Evolutionary conservation across 176 grass and related monocot genomes (phyloP), one percentile per base, ranked within the genome.

Genomic region (Zoysia pacifica): DNA sequence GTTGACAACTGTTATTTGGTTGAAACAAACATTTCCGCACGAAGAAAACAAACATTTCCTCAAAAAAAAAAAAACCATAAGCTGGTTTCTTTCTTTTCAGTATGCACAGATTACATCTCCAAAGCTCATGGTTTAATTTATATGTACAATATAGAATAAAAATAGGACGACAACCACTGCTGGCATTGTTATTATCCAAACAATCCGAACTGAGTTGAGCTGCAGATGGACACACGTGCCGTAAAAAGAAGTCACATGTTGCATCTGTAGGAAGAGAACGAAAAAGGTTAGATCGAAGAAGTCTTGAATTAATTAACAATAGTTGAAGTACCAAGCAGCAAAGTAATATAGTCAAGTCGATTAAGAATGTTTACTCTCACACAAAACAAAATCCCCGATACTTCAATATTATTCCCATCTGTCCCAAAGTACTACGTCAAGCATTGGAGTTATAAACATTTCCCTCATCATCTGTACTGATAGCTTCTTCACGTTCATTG

Each of bases 101-200:
- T 2, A 20, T 13, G 47, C 64, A 77, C 87, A 12, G 71, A 72
- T 82, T 53, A 69, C 78, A 67, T 28, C 39, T 59, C 37, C 50
- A 56, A 65, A 77, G 8, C 39, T 72, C 36, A 47, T 65, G 48
- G 9, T 40, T 72, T 56, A 53, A 10, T 64, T 50, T 55, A 62
- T 79, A 79, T 85, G 38, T 78, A 78, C 83, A 82, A 4, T 20
- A 39, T 65, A 67, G 11, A 85, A 72, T 10, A 71, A 65, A 85
- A 18, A 64, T 14, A 65, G 12, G 39, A 41, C 5, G 13, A 62
- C 53, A 28, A 70, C 12, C 2, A 18, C 20, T 54, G 10, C 68
- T 67, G 47, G 39, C 28, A 28, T 28, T 62, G 38, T 70, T 64
- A 40, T 65, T 76, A 76, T 75, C 15, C 71, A 76, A 84, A 75